Evolutionary conservation across 2,329 filamentous ascomycete genomes (phyloP), one percentile per base, ranked within the genome.

Genomic region (Nothophoma quercina): DNA sequence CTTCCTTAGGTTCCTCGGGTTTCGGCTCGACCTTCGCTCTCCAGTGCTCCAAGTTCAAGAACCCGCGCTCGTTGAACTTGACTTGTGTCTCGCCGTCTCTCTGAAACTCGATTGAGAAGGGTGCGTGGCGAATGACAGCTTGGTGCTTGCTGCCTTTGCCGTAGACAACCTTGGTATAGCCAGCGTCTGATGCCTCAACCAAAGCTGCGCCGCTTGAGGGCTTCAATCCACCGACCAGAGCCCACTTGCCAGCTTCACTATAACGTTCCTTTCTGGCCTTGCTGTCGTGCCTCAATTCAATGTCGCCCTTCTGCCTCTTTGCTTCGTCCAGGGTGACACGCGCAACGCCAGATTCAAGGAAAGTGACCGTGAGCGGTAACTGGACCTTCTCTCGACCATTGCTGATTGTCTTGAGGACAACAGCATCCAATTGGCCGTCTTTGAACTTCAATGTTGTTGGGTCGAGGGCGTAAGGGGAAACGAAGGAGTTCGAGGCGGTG

Each of bases 41-140:
- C 95, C 95, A 99, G 72, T 99, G 95, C 74, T 99, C 95, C 72
- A 98, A 77, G 68, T 98, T 99, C 74, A 99, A 73, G 58, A 96
- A 79, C 1, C 93, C 93, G n/a, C 88, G 86, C 62, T 93, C 88
- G 69, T 99, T 99, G 75, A 99, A 82, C 69, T 88, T 90, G 74
- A 99, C 82, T 56, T 98, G 91, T 0, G 88, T 88, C 60, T 85
- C 80, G 1, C 90, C 92, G 64, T 95, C 89, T 35, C 93, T 84
- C 75, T 89, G 88, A 72, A 99, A 99, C 39, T 96, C 89, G 45
- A 98, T 83, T 29, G 83, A 82, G 60, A 98, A 96, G 0, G 95
- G 95, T 1, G 86, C 82, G 67, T 96, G 91, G 41, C 83, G 87
- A 72, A 99, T 89, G 64, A 93, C 79, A 9, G 92, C 93, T 74